These are phyloP conservation scores for Oldenlandia corymbosa DNA, from an alignment of 257 asterid species.

Conservation along the genomic window DNA sequence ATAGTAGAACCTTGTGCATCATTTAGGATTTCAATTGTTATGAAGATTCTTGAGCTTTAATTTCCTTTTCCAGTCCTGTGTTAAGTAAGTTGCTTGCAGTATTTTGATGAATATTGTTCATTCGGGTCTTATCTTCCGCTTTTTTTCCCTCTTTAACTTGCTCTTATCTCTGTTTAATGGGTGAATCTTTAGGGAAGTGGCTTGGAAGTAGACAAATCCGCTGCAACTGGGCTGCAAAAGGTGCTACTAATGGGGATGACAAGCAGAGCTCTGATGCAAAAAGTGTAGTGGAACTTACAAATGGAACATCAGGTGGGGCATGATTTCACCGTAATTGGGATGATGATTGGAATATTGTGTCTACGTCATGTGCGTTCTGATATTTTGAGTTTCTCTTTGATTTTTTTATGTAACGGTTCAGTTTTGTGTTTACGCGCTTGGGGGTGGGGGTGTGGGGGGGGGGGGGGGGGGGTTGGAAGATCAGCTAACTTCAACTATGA, in stretches of 20 bases:
- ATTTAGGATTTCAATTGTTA: too few species aligned
- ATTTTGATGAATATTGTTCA: too few species aligned
- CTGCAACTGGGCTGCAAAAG: constrained; percentile 90
- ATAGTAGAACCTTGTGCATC: too few species aligned
- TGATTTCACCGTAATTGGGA: neutral
- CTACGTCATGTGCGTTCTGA: too few species aligned
- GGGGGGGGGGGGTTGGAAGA: too few species aligned
- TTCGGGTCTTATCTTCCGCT: neutral
- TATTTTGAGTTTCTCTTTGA: neutral
- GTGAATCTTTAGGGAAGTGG: constrained; percentile 60
- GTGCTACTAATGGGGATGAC: constrained; percentile 60
- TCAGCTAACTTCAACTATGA: too few species aligned
- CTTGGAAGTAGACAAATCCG: constrained; percentile 91
- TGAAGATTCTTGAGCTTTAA: neutral
- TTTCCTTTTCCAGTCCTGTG: neutral
- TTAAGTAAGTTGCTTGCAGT: neutral
- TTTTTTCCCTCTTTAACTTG: neutral
- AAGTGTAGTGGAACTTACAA: constrained; percentile 51
- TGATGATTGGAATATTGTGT: too few species aligned
- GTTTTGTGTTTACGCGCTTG: neutral
- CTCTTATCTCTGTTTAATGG: neutral
- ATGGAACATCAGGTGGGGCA: constrained; percentile 53
- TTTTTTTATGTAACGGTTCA: neutral
- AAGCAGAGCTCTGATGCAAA: constrained; percentile 52
- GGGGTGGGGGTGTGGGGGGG: too few species aligned